A percentile compares a stretch with the other conserved stretches of the same genome.
Conservation (phyloP, 2,329 filamentous ascomycete genomes). For the Fulvia fulva region DNA sequence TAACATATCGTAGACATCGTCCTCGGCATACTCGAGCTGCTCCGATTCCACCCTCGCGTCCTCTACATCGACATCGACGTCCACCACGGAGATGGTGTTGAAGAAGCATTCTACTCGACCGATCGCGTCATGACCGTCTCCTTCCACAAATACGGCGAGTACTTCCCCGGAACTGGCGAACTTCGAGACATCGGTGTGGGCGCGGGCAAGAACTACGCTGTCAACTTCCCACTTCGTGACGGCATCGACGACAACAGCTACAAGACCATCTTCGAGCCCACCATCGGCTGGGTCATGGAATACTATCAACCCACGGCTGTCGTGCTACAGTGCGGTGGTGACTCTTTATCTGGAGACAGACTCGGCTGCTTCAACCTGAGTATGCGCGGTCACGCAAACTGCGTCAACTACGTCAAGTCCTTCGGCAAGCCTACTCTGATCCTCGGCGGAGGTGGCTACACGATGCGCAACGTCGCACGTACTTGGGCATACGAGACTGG, state of each 20-base stretch:
- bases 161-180: constrained; percentile 67
- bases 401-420: constrained; percentile 65
- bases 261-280: constrained; percentile 65
- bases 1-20: constrained; percentile 53
- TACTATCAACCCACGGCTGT: constrained; percentile 65
- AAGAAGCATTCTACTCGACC: constrained; percentile 68
- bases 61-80: constrained; percentile 66
- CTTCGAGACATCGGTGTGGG: constrained; percentile 65
- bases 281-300: constrained; percentile 65
- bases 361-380: constrained; percentile 67
- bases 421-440: constrained; percentile 64
- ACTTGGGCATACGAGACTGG: constrained; percentile 68
- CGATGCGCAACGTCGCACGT: constrained; percentile 61
- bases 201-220: constrained; percentile 63
- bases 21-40: constrained; percentile 61
- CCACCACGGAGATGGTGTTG: constrained; percentile 65
- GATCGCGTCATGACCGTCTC: constrained; percentile 69
- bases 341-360: constrained; percentile 63
- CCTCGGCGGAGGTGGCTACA: constrained; percentile 65
- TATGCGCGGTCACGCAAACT: constrained; percentile 68
- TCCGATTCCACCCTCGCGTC: constrained; percentile 61
- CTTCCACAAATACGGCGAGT: constrained; percentile 70
- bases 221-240: constrained; percentile 67
- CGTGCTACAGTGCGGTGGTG: constrained; percentile 65
- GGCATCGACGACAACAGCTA: constrained; percentile 66